phyloP scores from a whole-genome alignment of 192 early-diverging fungal species.

The Spinellus fusiger region DNA sequence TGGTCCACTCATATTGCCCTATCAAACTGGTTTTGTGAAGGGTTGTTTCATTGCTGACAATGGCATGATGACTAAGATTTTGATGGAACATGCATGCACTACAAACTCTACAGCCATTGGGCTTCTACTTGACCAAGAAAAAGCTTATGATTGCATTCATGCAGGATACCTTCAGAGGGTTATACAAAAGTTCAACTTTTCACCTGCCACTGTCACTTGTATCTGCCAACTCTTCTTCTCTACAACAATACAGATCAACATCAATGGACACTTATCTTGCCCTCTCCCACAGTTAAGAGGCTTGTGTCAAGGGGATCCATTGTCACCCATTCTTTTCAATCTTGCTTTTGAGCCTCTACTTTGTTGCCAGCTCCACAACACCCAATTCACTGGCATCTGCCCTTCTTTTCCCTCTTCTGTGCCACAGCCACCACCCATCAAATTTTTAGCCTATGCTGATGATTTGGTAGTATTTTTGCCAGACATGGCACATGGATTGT shows the following conservation, averaged over 20 bases:
- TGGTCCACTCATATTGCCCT: conserved; percentile 3
- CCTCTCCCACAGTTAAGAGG: conserved; percentile 20
- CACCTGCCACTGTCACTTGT: neutral
- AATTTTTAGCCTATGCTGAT: conserved; percentile 18
- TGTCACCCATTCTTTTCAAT: conserved; percentile 27
- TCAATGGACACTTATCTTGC: conserved; percentile 10
- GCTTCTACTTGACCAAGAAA: conserved; percentile 23
- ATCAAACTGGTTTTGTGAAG: conserved; percentile 15
- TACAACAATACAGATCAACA: conserved; percentile 6
- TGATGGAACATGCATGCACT: neutral
- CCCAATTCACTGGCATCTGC: neutral
- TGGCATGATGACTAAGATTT: conserved; percentile 1
- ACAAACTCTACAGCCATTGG: neutral
- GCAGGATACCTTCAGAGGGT: conserved; percentile 4
- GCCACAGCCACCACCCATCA: neutral
- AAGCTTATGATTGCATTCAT: conserved; percentile 28
- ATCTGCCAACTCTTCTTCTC: neutral
- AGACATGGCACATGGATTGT: neutral
- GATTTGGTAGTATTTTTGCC: conserved; percentile 11
- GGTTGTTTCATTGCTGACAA: conserved; percentile 19
- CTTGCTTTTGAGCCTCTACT: conserved; percentile 26
- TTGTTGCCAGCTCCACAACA: neutral
- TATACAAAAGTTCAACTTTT: conserved; percentile 5
- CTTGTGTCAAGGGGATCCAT: conserved; percentile 30
- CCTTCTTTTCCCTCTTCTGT: neutral